Evolutionary conservation across 2,329 filamentous ascomycete species (phyloP).

Genomic region (Rhynchosporium secalis): DNA sequence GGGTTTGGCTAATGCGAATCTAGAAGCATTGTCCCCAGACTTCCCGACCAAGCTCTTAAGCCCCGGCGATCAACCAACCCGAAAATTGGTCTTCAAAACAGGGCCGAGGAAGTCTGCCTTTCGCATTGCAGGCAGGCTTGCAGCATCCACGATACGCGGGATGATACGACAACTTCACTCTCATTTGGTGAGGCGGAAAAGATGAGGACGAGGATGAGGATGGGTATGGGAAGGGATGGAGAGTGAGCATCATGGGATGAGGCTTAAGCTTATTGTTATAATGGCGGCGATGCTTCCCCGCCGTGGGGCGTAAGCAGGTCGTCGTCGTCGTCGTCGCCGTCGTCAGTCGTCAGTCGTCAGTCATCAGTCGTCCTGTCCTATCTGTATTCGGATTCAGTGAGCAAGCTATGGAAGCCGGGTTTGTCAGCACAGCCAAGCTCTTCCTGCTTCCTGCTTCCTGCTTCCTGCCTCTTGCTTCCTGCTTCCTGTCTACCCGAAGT

Average conservation of each 20-base stretch:
- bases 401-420: no score
- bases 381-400: no score
- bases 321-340: no score
- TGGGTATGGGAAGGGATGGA: not conserved
- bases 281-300: not conserved
- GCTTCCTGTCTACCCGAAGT: no score
- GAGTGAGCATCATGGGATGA: no score
- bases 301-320: slow-evolving; percentile 1
- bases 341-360: no score
- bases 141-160: not conserved
- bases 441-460: no score
- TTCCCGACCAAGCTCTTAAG: not conserved
- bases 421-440: no score
- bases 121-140: not conserved
- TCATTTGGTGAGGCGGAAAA: not conserved
- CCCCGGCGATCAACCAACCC: not conserved
- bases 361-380: no score
- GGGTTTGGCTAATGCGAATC: no score
- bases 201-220: not conserved
- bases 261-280: no score
- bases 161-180: not conserved
- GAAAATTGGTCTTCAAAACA: not conserved
- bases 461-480: no score
- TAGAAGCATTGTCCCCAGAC: not conserved
- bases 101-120: slow-evolving; percentile 2